Evolutionary conservation across 345 rosid species (phyloP), one percentile per base, ranked within the genome.

Genomic region (Aquilaria sinensis): DNA sequence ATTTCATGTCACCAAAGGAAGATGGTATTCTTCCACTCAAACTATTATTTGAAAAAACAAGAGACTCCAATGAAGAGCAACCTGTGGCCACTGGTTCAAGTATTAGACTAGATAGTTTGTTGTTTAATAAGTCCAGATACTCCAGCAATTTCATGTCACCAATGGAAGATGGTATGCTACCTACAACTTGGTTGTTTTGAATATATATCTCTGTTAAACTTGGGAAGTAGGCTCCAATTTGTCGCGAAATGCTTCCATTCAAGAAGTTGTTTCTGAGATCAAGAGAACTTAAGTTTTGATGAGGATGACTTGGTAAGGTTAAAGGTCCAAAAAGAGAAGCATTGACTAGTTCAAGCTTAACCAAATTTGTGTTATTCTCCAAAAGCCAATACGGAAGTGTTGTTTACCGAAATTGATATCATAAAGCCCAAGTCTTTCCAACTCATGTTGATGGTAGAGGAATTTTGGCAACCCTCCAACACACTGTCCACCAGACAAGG

Each of bases 301-400:
- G 57, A 1, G 58, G 15, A 48, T 14, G 3, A n/a, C 37, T 3
- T 10, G 59, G 68, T 47, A 62, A 33, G 10, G n/a, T 0, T 10
- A 73, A 10, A 47, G 3, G 30, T 13, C 71, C 68, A 0, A 48
- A 23, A 0, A 70, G 50, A 32, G 63, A 60, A 45, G 14, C 62
- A 2, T 62, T 54, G 2, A 0, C 2, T 0, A 74, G 51, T 3
- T 3, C 0, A 3, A 73, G n/a, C 0, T 0, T 0, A 4, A 5
- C 4, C 10, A 77, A 63, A 0, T 47, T 29, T 3, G 58, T 48
- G 47, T 77, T 73, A 60, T 70, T 77, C n/a, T 16, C 37, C 12
- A 77, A 53, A 30, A 73, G 58, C 80, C 80, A 77, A 57, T 0
- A 0, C 10, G 70, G 34, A 73, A 70, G 1, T 53, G 37, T 12